A percentile compares a stretch with the other conserved stretches of the same genome.
phyloP scores from a whole-genome alignment of 2,329 filamentous ascomycete genomes.

The Diaporthe sp. region DNA sequence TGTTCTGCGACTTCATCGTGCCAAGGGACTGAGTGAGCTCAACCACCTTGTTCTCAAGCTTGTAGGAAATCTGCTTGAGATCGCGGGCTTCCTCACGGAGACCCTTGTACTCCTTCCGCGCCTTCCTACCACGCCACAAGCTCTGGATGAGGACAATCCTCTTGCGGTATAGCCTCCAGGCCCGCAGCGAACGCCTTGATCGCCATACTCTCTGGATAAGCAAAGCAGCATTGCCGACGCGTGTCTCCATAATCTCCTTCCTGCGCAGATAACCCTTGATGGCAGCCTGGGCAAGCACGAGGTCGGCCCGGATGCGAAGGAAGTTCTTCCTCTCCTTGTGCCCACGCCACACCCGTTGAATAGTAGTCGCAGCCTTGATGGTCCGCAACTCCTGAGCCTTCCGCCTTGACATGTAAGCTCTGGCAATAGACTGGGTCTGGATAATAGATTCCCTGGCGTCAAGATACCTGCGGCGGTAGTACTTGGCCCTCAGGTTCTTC shows the following conservation, averaged over 20 bases:
- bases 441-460: constrained; percentile 87
- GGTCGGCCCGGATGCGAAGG: constrained; percentile 81
- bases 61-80: constrained; percentile 99
- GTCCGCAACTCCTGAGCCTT: constrained; percentile 84
- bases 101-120: constrained; percentile 88
- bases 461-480: constrained; percentile 92
- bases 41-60: constrained; percentile 99
- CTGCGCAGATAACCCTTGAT: constrained; percentile 93
- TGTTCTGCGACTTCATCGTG: constrained; percentile 95
- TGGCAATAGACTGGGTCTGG: constrained; percentile 80
- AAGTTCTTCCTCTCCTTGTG: constrained; percentile 89
- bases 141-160: constrained; percentile 93
- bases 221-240: constrained; percentile 89
- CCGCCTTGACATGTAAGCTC: constrained; percentile 83
- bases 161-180: constrained; percentile 89
- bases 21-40: constrained; percentile 95
- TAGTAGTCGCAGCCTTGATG: constrained; percentile 89
- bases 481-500: constrained; percentile 96
- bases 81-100: constrained; percentile 96
- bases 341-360: constrained; percentile 95
- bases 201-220: constrained; percentile 94
- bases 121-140: constrained; percentile 87
- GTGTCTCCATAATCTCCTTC: constrained; percentile 93
- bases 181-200: constrained; percentile 79
- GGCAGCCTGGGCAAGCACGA: constrained; percentile 89